These are phyloP conservation scores for Colletotrichum spinosum DNA, from an alignment of 2,329 filamentous ascomycete species.

Conservation along the genomic window DNA sequence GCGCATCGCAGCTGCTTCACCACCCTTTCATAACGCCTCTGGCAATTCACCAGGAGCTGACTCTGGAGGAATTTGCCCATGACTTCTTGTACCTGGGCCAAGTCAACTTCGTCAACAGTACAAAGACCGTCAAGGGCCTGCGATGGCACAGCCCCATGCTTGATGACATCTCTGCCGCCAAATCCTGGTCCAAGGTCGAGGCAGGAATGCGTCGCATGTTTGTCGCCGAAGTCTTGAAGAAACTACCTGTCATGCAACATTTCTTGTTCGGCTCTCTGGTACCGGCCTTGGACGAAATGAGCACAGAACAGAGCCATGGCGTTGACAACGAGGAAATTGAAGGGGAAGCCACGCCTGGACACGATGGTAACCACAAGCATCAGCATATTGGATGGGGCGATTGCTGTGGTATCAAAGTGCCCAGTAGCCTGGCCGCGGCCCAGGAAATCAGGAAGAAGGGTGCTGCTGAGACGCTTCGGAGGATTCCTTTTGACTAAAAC, in stretches of 20 bases:
- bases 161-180: constrained; percentile 93
- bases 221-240: constrained; percentile 88
- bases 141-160: constrained; percentile 99
- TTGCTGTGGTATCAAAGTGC: constrained; percentile 98
- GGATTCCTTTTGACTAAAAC: constrained; percentile 82
- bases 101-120: constrained; percentile 92
- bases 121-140: constrained; percentile 94
- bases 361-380: constrained; percentile 78
- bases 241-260: constrained; percentile 98
- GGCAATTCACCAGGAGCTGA: constrained; percentile 87
- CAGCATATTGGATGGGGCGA: constrained; percentile 86
- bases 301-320: constrained; percentile 67
- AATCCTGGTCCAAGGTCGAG: constrained; percentile 92
- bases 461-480: constrained; percentile 69
- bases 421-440: constrained; percentile 90
- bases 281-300: constrained; percentile 86
- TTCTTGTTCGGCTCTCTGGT: constrained; percentile 93
- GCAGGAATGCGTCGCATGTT: constrained; percentile 98
- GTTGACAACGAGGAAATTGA: constrained; percentile 60
- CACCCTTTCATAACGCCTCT: constrained; percentile 84
- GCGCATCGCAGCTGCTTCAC: constrained; percentile 87
- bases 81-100: constrained; percentile 95
- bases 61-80: constrained; percentile 84
- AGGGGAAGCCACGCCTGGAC: constrained; percentile 61
- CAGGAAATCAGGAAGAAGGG: constrained; percentile 86